phyloP scores from a whole-genome alignment of 1,284 basidiomycete species.

The Coniferiporia weirii region DNA sequence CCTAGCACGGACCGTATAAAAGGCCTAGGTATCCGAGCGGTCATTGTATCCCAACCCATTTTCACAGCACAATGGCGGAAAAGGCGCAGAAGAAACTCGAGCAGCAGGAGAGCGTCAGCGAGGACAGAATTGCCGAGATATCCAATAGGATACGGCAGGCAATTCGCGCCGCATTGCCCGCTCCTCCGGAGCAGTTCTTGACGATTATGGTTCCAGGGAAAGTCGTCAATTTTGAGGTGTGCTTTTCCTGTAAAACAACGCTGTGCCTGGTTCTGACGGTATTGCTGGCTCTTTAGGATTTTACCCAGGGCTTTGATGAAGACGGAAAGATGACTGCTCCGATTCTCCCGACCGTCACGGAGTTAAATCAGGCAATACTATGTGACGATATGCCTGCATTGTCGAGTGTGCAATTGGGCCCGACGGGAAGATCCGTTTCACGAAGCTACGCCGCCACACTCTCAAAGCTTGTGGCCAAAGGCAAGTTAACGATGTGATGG shows the following conservation, averaged over 20 bases:
- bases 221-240: constrained; percentile 2
- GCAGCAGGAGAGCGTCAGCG: too few species aligned
- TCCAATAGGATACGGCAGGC: constrained; percentile 1
- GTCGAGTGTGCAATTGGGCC: not conserved
- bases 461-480: constrained; percentile 2
- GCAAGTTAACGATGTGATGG: not conserved
- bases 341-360: not conserved
- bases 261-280: too few species aligned
- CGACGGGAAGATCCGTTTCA: constrained; percentile 5
- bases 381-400: constrained; percentile 6
- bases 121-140: not conserved
- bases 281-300: too few species aligned
- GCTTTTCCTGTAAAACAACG: not conserved
- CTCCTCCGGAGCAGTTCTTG: constrained; percentile 4
- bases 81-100: too few species aligned
- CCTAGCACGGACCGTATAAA: too few species aligned
- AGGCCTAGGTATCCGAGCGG: too few species aligned
- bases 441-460: constrained; percentile 4
- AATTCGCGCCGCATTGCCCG: not conserved
- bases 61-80: too few species aligned
- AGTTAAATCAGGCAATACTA: constrained; percentile 5
- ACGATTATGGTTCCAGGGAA: constrained; percentile 4
- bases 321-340: not conserved
- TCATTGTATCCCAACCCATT: too few species aligned
- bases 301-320: not conserved